Evolutionary conservation across 23 red algal genomes (phyloP).

Genomic region (Gracilaria vermiculophylla): DNA sequence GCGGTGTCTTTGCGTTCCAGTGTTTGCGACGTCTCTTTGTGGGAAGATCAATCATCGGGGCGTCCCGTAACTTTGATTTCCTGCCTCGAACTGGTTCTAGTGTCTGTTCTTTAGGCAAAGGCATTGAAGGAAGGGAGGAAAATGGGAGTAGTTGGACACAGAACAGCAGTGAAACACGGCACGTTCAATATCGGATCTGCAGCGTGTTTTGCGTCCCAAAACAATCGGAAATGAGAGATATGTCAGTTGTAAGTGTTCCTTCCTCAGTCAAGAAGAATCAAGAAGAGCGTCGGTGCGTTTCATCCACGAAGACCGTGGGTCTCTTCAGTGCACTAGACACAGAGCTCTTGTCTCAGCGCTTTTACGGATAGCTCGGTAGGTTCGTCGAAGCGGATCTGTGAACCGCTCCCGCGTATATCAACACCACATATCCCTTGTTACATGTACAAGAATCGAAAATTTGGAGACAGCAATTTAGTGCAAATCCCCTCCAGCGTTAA

Average conservation of each 20-base stretch:
- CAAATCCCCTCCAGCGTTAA: background rate
- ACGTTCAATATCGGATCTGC: background rate
- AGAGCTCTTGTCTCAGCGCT: too few relatives aligned
- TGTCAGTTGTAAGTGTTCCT: too few relatives aligned
- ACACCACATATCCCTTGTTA: background rate
- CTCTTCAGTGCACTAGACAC: too few relatives aligned
- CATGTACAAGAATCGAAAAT: background rate
- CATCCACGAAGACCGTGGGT: too few relatives aligned
- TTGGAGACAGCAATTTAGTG: background rate
- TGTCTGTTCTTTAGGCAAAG: background rate
- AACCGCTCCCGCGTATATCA: too few relatives aligned
- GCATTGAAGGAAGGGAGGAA: background rate
- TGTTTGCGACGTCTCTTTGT: conserved; percentile 25
- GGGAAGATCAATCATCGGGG: conserved; percentile 23
- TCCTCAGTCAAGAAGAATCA: too few relatives aligned
- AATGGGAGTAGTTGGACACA: background rate
- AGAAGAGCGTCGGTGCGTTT: too few relatives aligned
- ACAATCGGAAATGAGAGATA: too few relatives aligned
- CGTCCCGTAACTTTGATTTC: background rate
- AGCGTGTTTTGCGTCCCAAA: too few relatives aligned
- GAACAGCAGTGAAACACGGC: too few relatives aligned
- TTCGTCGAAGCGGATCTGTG: too few relatives aligned
- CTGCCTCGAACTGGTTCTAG: background rate
- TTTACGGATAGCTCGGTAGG: too few relatives aligned
- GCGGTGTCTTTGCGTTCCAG: background rate